A percentile compares a stretch with the other conserved stretches of the same genome.
Conservation (phyloP, 192 early-diverging fungal genomes). For the Rhizoclosmatium sp. region DNA sequence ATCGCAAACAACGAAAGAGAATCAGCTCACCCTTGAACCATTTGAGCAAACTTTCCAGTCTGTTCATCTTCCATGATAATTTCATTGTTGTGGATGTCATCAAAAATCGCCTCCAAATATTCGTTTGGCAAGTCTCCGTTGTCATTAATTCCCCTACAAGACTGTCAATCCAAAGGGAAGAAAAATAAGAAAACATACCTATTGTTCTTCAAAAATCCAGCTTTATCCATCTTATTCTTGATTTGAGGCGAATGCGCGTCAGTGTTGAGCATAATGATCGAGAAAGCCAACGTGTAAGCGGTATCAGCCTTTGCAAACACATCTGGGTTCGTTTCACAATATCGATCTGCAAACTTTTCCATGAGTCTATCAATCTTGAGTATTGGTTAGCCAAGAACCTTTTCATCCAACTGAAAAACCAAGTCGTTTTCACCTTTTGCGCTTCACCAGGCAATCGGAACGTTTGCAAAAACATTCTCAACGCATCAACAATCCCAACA, state of each 20-base stretch:
- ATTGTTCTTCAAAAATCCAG: constrained; percentile 68
- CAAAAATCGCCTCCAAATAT: constrained; percentile 77
- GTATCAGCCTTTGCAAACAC: constrained; percentile 70
- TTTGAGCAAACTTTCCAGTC: constrained; percentile 60
- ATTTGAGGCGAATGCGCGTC: constrained; percentile 67
- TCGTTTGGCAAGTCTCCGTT: constrained; percentile 77
- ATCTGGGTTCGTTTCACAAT: constrained; percentile 66
- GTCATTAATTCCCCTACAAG: constrained; percentile 83
- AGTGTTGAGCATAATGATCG: constrained; percentile 73
- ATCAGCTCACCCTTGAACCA: constrained; percentile 54
- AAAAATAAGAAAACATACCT: constrained; percentile 13
- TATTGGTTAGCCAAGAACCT: neutral
- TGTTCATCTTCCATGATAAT: constrained; percentile 95
- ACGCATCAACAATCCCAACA: constrained; percentile 62
- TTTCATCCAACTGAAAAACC: neutral
- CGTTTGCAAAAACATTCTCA: constrained; percentile 63
- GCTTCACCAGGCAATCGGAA: constrained; percentile 72
- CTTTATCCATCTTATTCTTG: constrained; percentile 67
- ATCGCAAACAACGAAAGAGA: neutral
- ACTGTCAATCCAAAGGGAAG: neutral
- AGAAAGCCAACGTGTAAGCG: constrained; percentile 68
- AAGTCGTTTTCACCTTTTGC: constrained; percentile 51
- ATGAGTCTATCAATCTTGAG: constrained; percentile 64
- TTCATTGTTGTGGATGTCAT: constrained; percentile 83
- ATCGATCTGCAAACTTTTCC: constrained; percentile 75